Base-by-base conservation (phyloP, 106 monocot genomes). In the Dendrobium nobile region DNA sequence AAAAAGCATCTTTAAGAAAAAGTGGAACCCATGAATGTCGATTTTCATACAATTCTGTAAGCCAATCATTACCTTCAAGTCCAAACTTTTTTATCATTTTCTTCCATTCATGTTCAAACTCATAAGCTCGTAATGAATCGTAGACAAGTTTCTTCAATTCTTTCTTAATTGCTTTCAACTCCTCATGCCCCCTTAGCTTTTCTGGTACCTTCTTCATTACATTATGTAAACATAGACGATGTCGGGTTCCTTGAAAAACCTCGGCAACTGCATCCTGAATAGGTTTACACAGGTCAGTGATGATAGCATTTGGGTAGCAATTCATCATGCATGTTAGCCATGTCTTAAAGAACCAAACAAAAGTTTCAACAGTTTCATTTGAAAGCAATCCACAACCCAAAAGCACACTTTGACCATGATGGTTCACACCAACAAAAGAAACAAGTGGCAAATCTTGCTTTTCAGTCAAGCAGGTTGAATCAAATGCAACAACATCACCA, bases 1-100 rank as follows among this genome's bases (percentile, higher is more conserved):
- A 96, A 75, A 96, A 93, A 28, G 89, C 78, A 40, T 82, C 82
- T 72, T 89, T 93, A 44, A 96, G 82, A 84, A 84, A 96, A 51
- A 85, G 79, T 15, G 93, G 95, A 24, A 85, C 91, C 93, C 93
- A 96, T 2, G 56, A 61, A 45, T 85, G 82, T 4, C 89, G 81
- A 78, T 87, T 81, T 41, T 79, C 75, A 86, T 93, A 96, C 40
- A 96, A 79, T 15, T 76, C 83, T 19, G 72, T 77, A 16, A 93
- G 81, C 93, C 93, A 96, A 19, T 85, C 87, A 40, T 88, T 84
- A 43, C 67, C 77, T 88, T 84, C 84, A 73, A 92, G 87, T 48
- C 72, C 82, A 77, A 82, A 83, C 47, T 74, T 31, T 54, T 79
- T 73, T 22, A 90, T 78, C 82, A 90, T 82, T 75, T 86, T 82